Evolutionary conservation across 176 grass and related monocot genomes (phyloP).

Genomic region (Ananas comosus): DNA sequence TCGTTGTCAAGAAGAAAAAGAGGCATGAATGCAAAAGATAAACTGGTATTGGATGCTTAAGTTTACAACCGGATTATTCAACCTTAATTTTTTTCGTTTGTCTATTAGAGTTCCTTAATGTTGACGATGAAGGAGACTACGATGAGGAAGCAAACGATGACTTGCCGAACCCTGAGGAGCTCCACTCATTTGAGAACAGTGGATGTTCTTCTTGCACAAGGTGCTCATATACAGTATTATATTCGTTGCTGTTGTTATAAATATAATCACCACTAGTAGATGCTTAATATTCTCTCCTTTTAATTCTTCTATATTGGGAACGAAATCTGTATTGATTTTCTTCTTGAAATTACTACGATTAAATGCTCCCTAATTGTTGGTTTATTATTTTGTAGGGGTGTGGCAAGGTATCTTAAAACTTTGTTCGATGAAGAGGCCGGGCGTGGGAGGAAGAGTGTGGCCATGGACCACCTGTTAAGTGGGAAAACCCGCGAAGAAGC

Average conservation of each 20-base stretch:
- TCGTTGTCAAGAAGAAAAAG: no score
- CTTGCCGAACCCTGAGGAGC: constrained; percentile 48
- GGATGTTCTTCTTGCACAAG: constrained; percentile 95
- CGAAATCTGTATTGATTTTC: background rate
- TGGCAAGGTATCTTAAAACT: constrained; percentile 78
- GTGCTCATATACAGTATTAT: constrained; percentile 9
- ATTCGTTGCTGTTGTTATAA: background rate
- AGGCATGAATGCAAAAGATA: no score
- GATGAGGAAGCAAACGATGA: constrained; percentile 53
- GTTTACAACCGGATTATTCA: background rate
- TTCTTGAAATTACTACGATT: background rate
- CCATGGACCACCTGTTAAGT: constrained; percentile 59
- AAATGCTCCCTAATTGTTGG: background rate
- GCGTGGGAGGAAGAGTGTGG: constrained; percentile 58
- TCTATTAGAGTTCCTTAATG: constrained; percentile 77
- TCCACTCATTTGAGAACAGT: constrained; percentile 74
- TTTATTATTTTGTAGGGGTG: constrained; percentile 42
- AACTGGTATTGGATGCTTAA: background rate
- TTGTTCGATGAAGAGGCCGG: constrained; percentile 78
- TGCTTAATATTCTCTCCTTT: background rate
- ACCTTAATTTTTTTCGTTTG: constrained; percentile 16
- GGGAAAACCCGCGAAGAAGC: constrained; percentile 90
- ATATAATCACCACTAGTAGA: no score
- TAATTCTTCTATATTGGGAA: background rate
- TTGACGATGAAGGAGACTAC: constrained; percentile 71